These are phyloP conservation scores for Geranium rotundifolium DNA, from an alignment of 345 rosid species.

Conservation along the genomic window DNA sequence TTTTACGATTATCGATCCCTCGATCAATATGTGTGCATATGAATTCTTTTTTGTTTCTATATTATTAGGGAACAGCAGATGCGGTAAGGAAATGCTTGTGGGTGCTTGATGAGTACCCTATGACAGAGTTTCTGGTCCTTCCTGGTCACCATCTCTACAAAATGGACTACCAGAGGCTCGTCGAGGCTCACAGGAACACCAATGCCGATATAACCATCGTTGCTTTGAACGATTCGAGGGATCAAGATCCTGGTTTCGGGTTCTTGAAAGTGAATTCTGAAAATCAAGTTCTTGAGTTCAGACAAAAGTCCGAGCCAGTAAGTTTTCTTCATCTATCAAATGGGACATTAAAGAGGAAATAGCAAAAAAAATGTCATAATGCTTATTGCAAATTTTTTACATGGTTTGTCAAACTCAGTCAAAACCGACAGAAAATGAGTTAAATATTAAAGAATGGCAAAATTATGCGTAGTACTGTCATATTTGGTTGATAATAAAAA, in stretches of 20 bases:
- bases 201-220: conserved; percentile 50
- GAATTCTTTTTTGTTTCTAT: not conserved
- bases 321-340: conserved; percentile 11
- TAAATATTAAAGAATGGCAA: no score
- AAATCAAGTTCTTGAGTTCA: conserved; percentile 32
- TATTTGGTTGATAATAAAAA: no score
- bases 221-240: conserved; percentile 29
- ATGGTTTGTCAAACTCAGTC: no score
- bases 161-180: conserved; percentile 67
- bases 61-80: conserved; percentile 73
- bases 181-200: conserved; percentile 43
- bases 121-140: conserved; percentile 57
- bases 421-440: no score
- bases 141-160: conserved; percentile 78
- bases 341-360: no score
- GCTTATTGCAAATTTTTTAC: no score
- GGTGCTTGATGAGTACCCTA: conserved; percentile 69
- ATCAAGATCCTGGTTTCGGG: conserved; percentile 45
- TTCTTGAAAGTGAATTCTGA: conserved; percentile 33
- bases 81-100: conserved; percentile 78
- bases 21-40: not conserved
- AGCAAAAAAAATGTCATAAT: no score
- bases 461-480: no score
- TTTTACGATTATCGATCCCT: no score
- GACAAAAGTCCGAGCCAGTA: conserved; percentile 27